Percentiles rank a stretch among this genome's conserved stretches.
Conservation (phyloP, 768 basidiomycete species). For the Sistotremastrum suecicum region DNA sequence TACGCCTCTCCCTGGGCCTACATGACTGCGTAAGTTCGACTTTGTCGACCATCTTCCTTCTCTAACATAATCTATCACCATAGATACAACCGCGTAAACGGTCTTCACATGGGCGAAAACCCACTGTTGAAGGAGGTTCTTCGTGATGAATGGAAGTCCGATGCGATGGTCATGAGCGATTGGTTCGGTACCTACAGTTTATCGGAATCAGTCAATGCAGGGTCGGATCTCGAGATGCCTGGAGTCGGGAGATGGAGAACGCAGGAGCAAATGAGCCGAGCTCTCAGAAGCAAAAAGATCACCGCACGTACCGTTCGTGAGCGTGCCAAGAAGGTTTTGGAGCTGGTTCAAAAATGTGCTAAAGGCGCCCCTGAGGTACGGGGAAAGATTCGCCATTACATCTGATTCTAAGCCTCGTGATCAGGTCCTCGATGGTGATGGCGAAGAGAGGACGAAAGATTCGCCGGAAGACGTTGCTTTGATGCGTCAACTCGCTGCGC, state of each 20-base stretch:
- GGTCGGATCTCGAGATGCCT: slow-evolving; percentile 71
- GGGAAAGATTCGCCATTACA: neutral
- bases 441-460: slow-evolving; percentile 47
- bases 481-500: slow-evolving; percentile 51
- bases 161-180: slow-evolving; percentile 71
- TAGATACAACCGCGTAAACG: slow-evolving; percentile 67
- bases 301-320: slow-evolving; percentile 49
- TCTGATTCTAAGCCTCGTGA: neutral
- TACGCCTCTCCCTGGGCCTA: slow-evolving; percentile 36
- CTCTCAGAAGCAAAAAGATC: slow-evolving; percentile 45
- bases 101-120: slow-evolving; percentile 58
- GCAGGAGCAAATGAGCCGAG: slow-evolving; percentile 50
- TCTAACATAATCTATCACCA: neutral
- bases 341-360: slow-evolving; percentile 58
- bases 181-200: slow-evolving; percentile 71
- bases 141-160: slow-evolving; percentile 59
- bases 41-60: slow-evolving; percentile 7
- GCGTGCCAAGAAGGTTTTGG: slow-evolving; percentile 50
- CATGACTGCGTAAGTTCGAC: slow-evolving; percentile 43
- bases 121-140: slow-evolving; percentile 46
- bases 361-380: slow-evolving; percentile 47
- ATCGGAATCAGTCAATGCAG: slow-evolving; percentile 53
- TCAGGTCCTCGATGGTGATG: slow-evolving; percentile 60
- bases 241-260: slow-evolving; percentile 65
- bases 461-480: slow-evolving; percentile 45